phyloP scores from a whole-genome alignment of 2,329 filamentous ascomycete species.

The Coniochaeta prunicola region DNA sequence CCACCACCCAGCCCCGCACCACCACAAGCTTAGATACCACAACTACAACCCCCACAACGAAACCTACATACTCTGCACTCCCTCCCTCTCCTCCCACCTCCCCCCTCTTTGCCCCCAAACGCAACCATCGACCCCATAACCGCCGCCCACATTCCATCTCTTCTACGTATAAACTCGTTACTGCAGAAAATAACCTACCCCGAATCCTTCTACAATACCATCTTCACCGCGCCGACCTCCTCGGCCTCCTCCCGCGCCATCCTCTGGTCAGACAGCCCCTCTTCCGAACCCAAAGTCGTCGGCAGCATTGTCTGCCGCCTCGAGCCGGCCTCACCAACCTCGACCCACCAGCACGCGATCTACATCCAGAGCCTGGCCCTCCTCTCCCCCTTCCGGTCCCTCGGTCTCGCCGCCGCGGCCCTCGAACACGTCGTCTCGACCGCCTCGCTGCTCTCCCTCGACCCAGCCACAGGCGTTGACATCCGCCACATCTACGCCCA shows the following conservation, averaged over 20 bases:
- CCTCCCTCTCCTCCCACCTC: constrained; percentile 22
- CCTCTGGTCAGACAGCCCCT: constrained; percentile 40
- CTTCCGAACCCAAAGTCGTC: constrained; percentile 40
- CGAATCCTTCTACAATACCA: constrained; percentile 54
- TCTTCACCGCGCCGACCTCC: constrained; percentile 40
- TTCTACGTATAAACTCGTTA: constrained; percentile 58
- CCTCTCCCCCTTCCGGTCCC: constrained; percentile 53
- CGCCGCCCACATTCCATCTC: constrained; percentile 44
- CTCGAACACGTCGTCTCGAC: constrained; percentile 44
- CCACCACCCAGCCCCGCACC: too few species aligned
- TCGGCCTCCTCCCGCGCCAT: constrained; percentile 54
- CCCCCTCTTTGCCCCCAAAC: constrained; percentile 33
- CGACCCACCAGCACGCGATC: constrained; percentile 35
- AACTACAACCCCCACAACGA: constrained; percentile 7
- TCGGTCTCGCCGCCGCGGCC: constrained; percentile 52
- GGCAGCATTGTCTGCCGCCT: constrained; percentile 58
- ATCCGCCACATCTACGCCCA: constrained; percentile 50
- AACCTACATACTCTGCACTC: constrained; percentile 9
- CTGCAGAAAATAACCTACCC: constrained; percentile 58
- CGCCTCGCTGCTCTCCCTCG: constrained; percentile 22
- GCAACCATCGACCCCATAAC: constrained; percentile 45
- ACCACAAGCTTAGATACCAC: too few species aligned
- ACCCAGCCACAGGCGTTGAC: constrained; percentile 18
- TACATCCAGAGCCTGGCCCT: constrained; percentile 61
- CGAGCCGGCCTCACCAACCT: constrained; percentile 28